A percentile compares a stretch with the other conserved stretches of the same genome.
Evolutionary conservation across 78 protist genomes (phyloP).

Genomic region (Creolimax fragrantissima): DNA sequence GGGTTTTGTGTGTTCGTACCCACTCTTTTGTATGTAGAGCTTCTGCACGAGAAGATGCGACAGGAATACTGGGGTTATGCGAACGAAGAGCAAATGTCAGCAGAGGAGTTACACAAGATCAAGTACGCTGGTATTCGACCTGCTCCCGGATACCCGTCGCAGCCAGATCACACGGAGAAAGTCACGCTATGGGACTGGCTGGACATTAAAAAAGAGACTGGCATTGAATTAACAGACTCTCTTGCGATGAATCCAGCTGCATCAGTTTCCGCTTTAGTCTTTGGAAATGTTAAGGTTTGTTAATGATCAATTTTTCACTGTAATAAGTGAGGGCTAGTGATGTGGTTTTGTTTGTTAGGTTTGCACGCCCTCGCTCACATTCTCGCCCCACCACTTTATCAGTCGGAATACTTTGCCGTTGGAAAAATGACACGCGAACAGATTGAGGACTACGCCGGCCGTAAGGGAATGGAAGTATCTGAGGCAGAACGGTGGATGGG

Average conservation of each 20-base stretch:
- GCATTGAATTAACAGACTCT: conserved; percentile 75
- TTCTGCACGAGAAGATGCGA: conserved; percentile 81
- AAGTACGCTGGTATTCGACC: conserved; percentile 93
- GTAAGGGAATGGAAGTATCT: conserved; percentile 60
- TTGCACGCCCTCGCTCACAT: neutral
- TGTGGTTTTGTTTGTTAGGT: too few species aligned
- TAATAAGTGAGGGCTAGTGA: too few species aligned
- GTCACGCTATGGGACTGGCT: conserved; percentile 63
- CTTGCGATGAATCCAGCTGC: conserved; percentile 96
- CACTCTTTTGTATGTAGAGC: conserved; percentile 45
- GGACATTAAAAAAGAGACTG: conserved; percentile 18
- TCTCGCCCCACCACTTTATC: neutral
- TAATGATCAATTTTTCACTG: too few species aligned
- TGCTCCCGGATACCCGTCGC: conserved; percentile 97
- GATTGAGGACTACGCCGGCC: conserved; percentile 75
- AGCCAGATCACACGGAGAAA: conserved; percentile 99
- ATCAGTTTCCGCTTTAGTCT: conserved; percentile 83
- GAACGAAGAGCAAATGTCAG: conserved; percentile 43
- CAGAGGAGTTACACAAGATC: conserved; percentile 69
- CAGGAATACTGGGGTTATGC: conserved; percentile 86
- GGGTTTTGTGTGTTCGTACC: too few species aligned
- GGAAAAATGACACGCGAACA: conserved; percentile 92
- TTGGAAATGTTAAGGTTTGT: conserved; percentile 52
- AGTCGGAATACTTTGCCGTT: conserved; percentile 89
- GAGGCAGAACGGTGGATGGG: conserved; percentile 75